A percentile compares a stretch with the other conserved stretches of the same genome.
Conservation (phyloP, 1,139 yeast species). For the Scheffersomyces stambukii region DNA sequence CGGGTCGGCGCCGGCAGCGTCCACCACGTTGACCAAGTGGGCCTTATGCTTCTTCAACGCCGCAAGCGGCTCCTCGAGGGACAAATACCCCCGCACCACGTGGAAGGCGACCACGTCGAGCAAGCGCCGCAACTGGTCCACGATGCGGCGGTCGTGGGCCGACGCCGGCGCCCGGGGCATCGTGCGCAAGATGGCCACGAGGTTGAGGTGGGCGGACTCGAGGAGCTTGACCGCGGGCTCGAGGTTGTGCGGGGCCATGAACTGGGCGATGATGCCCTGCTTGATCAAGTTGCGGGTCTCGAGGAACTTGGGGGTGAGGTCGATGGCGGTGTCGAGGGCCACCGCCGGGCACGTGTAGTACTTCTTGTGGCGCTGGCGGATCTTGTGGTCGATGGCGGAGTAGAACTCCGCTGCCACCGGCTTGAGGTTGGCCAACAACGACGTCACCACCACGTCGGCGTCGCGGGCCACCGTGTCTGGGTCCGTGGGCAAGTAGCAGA, state of each 20-base stretch:
- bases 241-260: slow-evolving; percentile 30
- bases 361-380: slow-evolving; percentile 34
- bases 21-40: slow-evolving; percentile 48
- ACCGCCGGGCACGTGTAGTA: slow-evolving; percentile 33
- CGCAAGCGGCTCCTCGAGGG: slow-evolving; percentile 53
- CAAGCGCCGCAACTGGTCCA: slow-evolving; percentile 36
- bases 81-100: slow-evolving; percentile 57
- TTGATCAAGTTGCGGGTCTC: slow-evolving; percentile 40
- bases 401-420: slow-evolving; percentile 33
- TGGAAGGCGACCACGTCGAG: slow-evolving; percentile 62
- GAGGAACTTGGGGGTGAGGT: slow-evolving; percentile 34
- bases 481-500: slow-evolving; percentile 20
- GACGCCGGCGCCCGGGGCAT: slow-evolving; percentile 14
- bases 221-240: slow-evolving; percentile 27
- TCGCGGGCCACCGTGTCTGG: slow-evolving; percentile 19
- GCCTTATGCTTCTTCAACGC: slow-evolving; percentile 63
- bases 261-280: slow-evolving; percentile 32
- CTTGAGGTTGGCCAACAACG: slow-evolving; percentile 29
- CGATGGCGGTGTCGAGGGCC: slow-evolving; percentile 24
- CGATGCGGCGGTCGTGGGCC: slow-evolving; percentile 26
- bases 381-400: slow-evolving; percentile 24
- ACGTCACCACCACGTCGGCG: slow-evolving; percentile 23
- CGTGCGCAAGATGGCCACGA: slow-evolving; percentile 22
- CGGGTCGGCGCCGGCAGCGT: slow-evolving; percentile 10
- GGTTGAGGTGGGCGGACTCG: slow-evolving; percentile 31